Evolutionary conservation across 2,329 filamentous ascomycete genomes (phyloP), one percentile per base, ranked within the genome.

Genomic region (Bisporella sp.): DNA sequence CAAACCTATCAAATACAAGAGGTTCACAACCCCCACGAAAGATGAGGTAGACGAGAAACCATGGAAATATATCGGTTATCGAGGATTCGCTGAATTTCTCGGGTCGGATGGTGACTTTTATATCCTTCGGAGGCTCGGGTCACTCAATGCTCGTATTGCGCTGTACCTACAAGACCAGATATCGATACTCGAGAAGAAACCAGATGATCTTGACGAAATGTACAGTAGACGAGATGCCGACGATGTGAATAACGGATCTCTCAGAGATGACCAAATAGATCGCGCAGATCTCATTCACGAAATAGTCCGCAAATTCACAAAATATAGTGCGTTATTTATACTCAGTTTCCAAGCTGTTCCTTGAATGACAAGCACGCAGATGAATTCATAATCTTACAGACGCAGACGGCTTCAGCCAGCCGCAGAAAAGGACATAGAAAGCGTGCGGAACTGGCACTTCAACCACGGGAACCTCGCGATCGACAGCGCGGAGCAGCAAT

Each of bases 131-230:
- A 60, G 66, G 9, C 70, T 71, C 45, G 57, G 57, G 6, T 48
- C 56, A 1, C 54, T 69, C 0, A 68, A 67, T 41, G 51, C 54
- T 5, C 54, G 66, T 32, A 51, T 67, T 9, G 52, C 62, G 1
- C 55, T 70, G 5, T 55, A 56, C 1, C 56, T 69, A 3, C 68
- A 71, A 51, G 66, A 70, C 33, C 55, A 66, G 41, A 54, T 70
- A 1, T 57, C 57, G 0, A 54, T 47, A 0, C 45, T 69, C 0
- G 68, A 70, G 51, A 49, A 64, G 6, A 45, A 63, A 8, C 56
- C 70, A 0, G n/a, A 51, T 0, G 45, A 55, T 5, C 28, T 68
- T 2, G 67, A 70, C 45, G 53, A 31, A 4, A 5, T 8, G 31
- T 58, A 55, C 30, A 64, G 60, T 12, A 45, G 39, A 7, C 60